These are phyloP conservation scores for Oryza rufipogon DNA, from an alignment of 176 grass and related monocot species.

Conservation along the genomic window DNA sequence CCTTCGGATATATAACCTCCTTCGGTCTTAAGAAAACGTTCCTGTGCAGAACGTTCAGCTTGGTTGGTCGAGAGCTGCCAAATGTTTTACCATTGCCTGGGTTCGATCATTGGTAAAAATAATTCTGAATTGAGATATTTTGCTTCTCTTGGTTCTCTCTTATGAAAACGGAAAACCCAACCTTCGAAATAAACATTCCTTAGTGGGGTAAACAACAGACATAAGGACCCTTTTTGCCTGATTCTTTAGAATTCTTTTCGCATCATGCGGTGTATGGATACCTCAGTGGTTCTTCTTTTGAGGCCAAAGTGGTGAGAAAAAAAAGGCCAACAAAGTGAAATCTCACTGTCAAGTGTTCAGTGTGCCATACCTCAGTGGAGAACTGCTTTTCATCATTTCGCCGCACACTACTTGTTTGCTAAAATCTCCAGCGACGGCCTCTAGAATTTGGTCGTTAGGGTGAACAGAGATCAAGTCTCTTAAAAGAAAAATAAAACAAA, in stretches of 20 bases:
- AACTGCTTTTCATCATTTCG: constrained; percentile 17
- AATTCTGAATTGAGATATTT: too few relatives aligned
- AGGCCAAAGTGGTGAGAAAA: constrained; percentile 1
- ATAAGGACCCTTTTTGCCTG: constrained; percentile 5
- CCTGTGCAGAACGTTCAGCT: too few relatives aligned
- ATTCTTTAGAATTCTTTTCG: neutral
- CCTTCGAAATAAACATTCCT: neutral
- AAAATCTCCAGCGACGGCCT: neutral
- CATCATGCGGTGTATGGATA: neutral
- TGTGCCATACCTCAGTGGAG: constrained; percentile 16
- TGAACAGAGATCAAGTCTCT: neutral
- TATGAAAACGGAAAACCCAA: neutral
- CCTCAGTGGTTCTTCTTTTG: neutral
- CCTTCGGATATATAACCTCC: too few relatives aligned
- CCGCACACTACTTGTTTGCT: neutral
- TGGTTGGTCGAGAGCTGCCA: too few relatives aligned
- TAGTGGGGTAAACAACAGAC: constrained; percentile 15
- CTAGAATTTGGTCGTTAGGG: neutral
- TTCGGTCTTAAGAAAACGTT: too few relatives aligned
- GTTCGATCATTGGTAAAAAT: too few relatives aligned
- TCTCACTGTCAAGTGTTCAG: neutral
- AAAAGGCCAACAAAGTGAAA: constrained; percentile 32
- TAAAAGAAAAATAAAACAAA: neutral
- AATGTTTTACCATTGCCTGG: too few relatives aligned
- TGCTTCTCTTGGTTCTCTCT: too few relatives aligned